Evolutionary conservation across 1,139 yeast genomes (phyloP).

Genomic region (Sugiyamaella xylanicola): DNA sequence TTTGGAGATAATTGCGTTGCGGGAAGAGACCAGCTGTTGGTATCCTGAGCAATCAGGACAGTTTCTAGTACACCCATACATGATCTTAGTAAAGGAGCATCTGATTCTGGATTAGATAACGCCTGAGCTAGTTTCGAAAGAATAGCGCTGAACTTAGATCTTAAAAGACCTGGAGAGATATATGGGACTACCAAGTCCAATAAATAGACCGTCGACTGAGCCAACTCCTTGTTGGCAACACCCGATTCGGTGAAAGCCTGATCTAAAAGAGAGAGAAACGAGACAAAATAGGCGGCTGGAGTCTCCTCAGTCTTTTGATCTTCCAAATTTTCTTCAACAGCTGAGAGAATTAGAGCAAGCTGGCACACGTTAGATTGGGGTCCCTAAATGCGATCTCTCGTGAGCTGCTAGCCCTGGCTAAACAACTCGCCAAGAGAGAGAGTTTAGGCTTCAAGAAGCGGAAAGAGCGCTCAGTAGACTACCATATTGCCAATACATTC

Average conservation of each 20-base stretch:
- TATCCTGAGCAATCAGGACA: conserved; percentile 77
- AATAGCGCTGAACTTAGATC: conserved; percentile 73
- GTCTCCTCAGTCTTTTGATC: conserved; percentile 64
- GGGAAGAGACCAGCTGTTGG: conserved; percentile 66
- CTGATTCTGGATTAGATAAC: conserved; percentile 66
- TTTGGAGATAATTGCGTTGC: conserved; percentile 64
- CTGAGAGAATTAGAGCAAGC: conserved; percentile 70
- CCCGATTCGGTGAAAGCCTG: conserved; percentile 60
- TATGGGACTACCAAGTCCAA: conserved; percentile 78
- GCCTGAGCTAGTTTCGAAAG: conserved; percentile 81
- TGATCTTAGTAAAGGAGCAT: conserved; percentile 84
- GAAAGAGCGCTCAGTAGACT: neutral
- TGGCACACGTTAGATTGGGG: conserved; percentile 22
- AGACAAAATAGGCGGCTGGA: conserved; percentile 75
- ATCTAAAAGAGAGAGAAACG: conserved; percentile 78
- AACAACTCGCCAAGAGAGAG: too few relatives aligned
- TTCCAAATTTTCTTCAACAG: conserved; percentile 84
- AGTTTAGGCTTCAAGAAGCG: too few relatives aligned
- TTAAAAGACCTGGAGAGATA: conserved; percentile 61
- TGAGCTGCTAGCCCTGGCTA: too few relatives aligned
- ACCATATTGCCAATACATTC: too few relatives aligned
- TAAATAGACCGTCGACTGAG: conserved; percentile 76
- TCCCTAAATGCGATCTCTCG: too few relatives aligned
- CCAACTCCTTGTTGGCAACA: conserved; percentile 61
- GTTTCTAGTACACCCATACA: conserved; percentile 85